Conservation (phyloP, 2,329 filamentous ascomycete genomes). For the Phialophora verrucosa region DNA sequence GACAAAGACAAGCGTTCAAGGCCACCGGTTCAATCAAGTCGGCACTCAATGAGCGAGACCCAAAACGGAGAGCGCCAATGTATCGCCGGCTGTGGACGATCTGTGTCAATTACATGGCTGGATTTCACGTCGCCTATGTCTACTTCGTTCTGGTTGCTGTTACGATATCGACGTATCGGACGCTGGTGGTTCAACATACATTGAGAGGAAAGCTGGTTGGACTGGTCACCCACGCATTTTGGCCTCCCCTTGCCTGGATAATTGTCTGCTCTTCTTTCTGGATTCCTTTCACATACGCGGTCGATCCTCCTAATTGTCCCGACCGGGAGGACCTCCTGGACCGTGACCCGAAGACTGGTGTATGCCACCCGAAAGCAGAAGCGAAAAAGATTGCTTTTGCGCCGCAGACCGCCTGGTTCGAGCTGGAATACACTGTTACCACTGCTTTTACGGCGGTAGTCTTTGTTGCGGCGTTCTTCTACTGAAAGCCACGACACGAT, state of each 20-base stretch:
- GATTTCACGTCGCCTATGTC: slow-evolving; percentile 62
- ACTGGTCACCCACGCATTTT: slow-evolving; percentile 58
- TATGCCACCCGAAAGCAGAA: slow-evolving; percentile 52
- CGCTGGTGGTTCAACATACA: slow-evolving; percentile 50
- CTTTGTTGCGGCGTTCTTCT: slow-evolving; percentile 27
- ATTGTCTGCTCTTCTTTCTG: slow-evolving; percentile 62
- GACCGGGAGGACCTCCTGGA: slow-evolving; percentile 63
- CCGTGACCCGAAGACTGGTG: slow-evolving; percentile 58
- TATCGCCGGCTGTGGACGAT: slow-evolving; percentile 61
- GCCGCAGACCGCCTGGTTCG: slow-evolving; percentile 62
- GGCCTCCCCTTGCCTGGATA: slow-evolving; percentile 64
- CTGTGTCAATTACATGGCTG: slow-evolving; percentile 61
- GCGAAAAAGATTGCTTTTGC: slow-evolving; percentile 64
- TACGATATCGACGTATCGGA: slow-evolving; percentile 58
- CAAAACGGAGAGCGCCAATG: slow-evolving; percentile 49
- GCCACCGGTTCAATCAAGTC: slow-evolving; percentile 64
- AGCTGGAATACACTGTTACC: slow-evolving; percentile 60
- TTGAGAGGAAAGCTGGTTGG: slow-evolving; percentile 55
- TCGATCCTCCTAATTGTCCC: slow-evolving; percentile 64
- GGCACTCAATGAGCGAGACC: slow-evolving; percentile 64
- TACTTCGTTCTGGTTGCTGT: slow-evolving; percentile 60
- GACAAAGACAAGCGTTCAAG: slow-evolving; percentile 64
- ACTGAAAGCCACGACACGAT: slow-evolving; percentile 8
- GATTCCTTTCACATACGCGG: slow-evolving; percentile 66
- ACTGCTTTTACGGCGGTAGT: slow-evolving; percentile 54